Base-by-base conservation (phyloP, 1,284 basidiomycete genomes). In the Papiliotrema flavescens region DNA sequence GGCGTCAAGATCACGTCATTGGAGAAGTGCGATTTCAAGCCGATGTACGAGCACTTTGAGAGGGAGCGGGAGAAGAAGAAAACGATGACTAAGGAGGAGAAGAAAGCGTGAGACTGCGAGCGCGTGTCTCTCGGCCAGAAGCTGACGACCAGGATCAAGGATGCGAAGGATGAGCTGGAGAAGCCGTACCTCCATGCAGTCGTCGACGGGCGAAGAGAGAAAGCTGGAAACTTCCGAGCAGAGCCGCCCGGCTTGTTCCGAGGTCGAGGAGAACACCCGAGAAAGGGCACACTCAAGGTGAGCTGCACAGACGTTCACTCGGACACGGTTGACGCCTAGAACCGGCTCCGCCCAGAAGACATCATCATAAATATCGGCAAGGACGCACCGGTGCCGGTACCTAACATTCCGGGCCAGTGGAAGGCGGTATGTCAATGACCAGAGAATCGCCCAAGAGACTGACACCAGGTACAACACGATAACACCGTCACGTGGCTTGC, bases 231-330 rank as follows among this genome's bases (percentile, higher is more conserved):
- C 79, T 98, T 98, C 81, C 85, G 93, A 63, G 87, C 98, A 48
- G 96, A 99, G 81, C 96, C 96, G 70, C 96, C 96, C 19, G 92
- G 93, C 41, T 80, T 98, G 42, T 99, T 98, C 80, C 83, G 95
- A 76, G 96, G 96, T 56, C 93, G 96, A 63, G 96, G 96, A 56
- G 92, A 97, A 67, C 96, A 99, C 77, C 96, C 96, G 1, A 94
- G 90, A 81, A 98, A 97, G 75, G 96, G 96, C 23, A 87, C 87
- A 49, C 81, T 98, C 59, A 99, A 98, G 83, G 90, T 92, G 66
- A 65, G 78, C 56, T 36, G 49, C 26, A 8, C 40, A 11, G 19
- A 34, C 5, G n/a, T 36, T n/a, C n/a, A n/a, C n/a, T n/a, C n/a
- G n/a, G n/a, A n/a, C 14, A 3, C 19, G 49, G 67, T 63, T 70